Evolutionary conservation across 345 rosid genomes (phyloP).

Genomic region (Geranium brycei): DNA sequence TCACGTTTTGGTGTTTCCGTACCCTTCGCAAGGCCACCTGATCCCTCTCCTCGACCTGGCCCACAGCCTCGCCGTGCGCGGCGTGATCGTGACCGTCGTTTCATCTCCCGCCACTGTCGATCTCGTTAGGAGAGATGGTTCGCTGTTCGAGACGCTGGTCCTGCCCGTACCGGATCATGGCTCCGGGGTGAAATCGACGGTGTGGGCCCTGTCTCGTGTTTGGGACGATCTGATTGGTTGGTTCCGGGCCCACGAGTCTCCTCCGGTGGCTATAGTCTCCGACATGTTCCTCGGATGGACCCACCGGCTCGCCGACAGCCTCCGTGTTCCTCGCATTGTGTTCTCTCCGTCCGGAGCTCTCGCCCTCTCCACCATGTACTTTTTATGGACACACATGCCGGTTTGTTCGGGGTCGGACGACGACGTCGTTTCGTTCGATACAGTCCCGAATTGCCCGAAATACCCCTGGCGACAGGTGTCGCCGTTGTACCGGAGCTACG

Average conservation of each 20-base stretch:
- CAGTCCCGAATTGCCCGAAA: conserved; percentile 26
- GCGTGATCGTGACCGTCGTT: not conserved
- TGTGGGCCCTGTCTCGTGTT: conserved; percentile 23
- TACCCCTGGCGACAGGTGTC: conserved; percentile 41
- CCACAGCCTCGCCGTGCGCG: not conserved
- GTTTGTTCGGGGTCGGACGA: not conserved
- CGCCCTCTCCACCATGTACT: conserved; percentile 23
- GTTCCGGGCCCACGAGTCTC: conserved; percentile 39
- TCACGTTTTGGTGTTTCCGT: not conserved
- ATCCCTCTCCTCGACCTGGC: conserved; percentile 8
- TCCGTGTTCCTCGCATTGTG: conserved; percentile 25
- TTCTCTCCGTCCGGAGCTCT: conserved; percentile 61
- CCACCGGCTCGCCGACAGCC: conserved; percentile 16
- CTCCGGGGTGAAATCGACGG: conserved; percentile 5
- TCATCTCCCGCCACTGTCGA: conserved; percentile 4
- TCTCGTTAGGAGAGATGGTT: conserved; percentile 6
- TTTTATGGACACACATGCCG: conserved; percentile 38
- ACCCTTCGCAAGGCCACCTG: not conserved
- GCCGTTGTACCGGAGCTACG: conserved; percentile 15
- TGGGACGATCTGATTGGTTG: conserved; percentile 33
- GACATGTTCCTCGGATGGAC: conserved; percentile 67
- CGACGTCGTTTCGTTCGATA: conserved; percentile 17
- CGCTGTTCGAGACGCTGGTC: conserved; percentile 35
- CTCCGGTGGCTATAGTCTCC: conserved; percentile 40
- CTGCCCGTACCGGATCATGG: not conserved